These are phyloP conservation scores for Chaetomium tenue DNA, from an alignment of 495 filamentous ascomycete genomes.

Conservation along the genomic window DNA sequence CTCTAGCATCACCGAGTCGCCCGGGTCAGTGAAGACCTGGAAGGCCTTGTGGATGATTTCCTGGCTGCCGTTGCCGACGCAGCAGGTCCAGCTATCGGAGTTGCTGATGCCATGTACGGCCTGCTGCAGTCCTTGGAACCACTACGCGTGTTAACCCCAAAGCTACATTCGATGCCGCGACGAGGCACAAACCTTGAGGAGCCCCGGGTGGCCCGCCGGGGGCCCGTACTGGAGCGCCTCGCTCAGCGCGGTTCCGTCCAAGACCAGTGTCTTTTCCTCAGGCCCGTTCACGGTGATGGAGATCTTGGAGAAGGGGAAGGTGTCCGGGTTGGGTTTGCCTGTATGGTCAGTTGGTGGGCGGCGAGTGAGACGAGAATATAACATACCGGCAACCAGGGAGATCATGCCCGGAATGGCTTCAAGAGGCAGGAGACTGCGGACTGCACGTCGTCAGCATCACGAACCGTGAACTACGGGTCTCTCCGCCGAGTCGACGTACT, in stretches of 20 bases:
- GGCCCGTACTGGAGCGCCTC: conserved; percentile 20
- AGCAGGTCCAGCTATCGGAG: conserved; percentile 8
- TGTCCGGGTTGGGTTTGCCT: conserved; percentile 20
- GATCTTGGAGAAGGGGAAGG: conserved; percentile 20
- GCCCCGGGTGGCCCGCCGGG: conserved; percentile 10
- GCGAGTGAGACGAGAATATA: not conserved
- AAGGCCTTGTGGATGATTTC: conserved; percentile 24
- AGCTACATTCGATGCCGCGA: no score
- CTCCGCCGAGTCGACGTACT: conserved; percentile 2
- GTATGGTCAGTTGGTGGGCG: not conserved
- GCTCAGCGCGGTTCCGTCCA: not conserved
- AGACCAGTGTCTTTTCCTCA: conserved; percentile 12
- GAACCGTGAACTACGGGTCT: not conserved
- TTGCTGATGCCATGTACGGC: conserved; percentile 5
- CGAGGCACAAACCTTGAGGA: conserved; percentile 2
- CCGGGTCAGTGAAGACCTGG: conserved; percentile 21
- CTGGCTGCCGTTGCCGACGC: conserved; percentile 22
- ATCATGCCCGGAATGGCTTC: conserved; percentile 23
- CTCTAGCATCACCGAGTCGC: conserved; percentile 19
- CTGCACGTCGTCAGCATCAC: conserved; percentile 11
- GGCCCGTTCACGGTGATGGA: conserved; percentile 17
- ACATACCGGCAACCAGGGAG: conserved; percentile 19
- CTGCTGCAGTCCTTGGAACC: conserved; percentile 17
- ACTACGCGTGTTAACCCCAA: conserved; percentile 3
- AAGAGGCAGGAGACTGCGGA: conserved; percentile 8